Conservation (phyloP, 2,329 filamentous ascomycete species). For the Setomelanomma holmii region DNA sequence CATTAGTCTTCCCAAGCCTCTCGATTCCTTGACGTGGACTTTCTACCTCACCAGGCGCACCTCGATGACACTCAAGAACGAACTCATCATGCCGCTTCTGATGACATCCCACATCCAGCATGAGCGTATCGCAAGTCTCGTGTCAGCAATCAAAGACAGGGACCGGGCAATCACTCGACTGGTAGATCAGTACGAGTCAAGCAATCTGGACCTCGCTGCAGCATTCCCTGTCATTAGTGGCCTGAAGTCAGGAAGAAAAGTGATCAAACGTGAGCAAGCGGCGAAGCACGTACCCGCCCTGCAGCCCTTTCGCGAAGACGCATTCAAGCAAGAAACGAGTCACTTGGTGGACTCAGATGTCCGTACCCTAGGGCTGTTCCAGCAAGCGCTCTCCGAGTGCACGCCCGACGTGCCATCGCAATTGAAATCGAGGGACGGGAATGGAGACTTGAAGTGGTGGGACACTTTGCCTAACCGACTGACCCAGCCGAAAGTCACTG, state of each 20-base stretch:
- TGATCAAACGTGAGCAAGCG: conserved; percentile 58
- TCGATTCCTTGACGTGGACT: conserved; percentile 70
- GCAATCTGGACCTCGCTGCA: conserved; percentile 62
- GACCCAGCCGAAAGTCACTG: conserved; percentile 8
- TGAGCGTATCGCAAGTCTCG: conserved; percentile 56
- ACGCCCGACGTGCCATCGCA: conserved; percentile 33
- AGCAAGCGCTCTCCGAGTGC: conserved; percentile 40
- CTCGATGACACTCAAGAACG: conserved; percentile 52
- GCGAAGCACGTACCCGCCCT: conserved; percentile 63
- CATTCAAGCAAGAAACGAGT: conserved; percentile 50
- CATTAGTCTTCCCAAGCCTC: conserved; percentile 67
- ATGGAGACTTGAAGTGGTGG: conserved; percentile 31
- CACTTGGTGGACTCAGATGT: conserved; percentile 30
- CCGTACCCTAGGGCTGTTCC: conserved; percentile 42
- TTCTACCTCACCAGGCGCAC: conserved; percentile 60
- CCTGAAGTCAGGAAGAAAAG: conserved; percentile 53
- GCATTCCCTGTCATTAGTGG: conserved; percentile 64
- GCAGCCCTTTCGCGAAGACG: conserved; percentile 58
- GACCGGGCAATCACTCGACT: conserved; percentile 66
- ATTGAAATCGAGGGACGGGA: conserved; percentile 23
- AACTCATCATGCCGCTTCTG: conserved; percentile 63
- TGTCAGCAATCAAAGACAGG: conserved; percentile 62
- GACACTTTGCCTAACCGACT: conserved; percentile 18
- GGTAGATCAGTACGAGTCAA: conserved; percentile 64
- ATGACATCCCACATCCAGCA: conserved; percentile 56